A percentile compares a stretch with the other conserved stretches of the same genome.
phyloP scores from a whole-genome alignment of 2,329 filamentous ascomycete genomes.

The Pseudophaeomoniella oleicola region DNA sequence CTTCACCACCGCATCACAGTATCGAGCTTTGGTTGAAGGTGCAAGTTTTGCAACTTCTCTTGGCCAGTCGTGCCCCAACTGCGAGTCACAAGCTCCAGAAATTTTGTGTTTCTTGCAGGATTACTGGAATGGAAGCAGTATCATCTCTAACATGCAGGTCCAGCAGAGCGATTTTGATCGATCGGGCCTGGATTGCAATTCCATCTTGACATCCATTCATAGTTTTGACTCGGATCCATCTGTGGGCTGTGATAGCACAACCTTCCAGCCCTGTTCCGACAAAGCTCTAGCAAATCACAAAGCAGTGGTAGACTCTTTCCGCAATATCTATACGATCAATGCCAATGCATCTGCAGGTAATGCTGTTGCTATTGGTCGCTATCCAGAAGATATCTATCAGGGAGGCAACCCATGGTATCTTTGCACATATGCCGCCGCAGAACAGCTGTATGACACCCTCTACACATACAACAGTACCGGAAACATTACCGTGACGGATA shows the following conservation, averaged over 20 bases:
- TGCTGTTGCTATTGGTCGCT: constrained; percentile 41
- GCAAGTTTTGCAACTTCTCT: constrained; percentile 49
- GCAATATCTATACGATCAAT: constrained; percentile 48
- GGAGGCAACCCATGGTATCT: constrained; percentile 72
- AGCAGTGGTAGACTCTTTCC: constrained; percentile 60
- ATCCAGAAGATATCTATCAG: constrained; percentile 60
- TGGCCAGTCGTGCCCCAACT: constrained; percentile 45
- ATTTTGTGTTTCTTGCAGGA: constrained; percentile 59
- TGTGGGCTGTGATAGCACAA: constrained; percentile 18
- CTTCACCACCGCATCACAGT: constrained; percentile 58
- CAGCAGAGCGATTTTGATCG: constrained; percentile 43
- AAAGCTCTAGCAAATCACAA: constrained; percentile 61
- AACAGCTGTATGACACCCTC: constrained; percentile 64
- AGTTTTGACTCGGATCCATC: constrained; percentile 20
- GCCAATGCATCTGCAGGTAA: constrained; percentile 11
- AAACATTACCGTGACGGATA: constrained; percentile 48
- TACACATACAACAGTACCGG: constrained; percentile 53
- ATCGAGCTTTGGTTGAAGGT: constrained; percentile 48
- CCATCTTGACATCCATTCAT: constrained; percentile 38
- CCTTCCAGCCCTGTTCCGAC: constrained; percentile 66
- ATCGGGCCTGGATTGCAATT: constrained; percentile 58
- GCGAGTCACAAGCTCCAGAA: constrained; percentile 51
- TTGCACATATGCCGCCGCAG: constrained; percentile 60
- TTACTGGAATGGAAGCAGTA: constrained; percentile 54
- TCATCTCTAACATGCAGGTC: constrained; percentile 50